Conservation (phyloP, 192 early-diverging fungal genomes). For the Chytriomyces sp. region DNA sequence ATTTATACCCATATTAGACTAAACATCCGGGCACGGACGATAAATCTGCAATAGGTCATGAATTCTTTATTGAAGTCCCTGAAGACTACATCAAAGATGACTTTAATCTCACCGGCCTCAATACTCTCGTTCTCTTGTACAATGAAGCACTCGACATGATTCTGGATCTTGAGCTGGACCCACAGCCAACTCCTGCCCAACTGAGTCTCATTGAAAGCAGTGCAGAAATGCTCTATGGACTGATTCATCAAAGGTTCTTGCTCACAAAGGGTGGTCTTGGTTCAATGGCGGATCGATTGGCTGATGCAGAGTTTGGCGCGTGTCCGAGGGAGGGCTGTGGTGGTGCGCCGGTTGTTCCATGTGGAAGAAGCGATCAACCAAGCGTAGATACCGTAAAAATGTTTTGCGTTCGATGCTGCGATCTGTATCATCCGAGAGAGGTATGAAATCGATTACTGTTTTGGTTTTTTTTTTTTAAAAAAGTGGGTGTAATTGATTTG, state of each 20-base stretch:
- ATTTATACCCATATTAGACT: not conserved
- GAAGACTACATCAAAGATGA: slow-evolving; percentile 85
- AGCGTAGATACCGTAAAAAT: slow-evolving; percentile 58
- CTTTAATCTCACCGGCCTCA: slow-evolving; percentile 94
- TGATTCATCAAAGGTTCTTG: slow-evolving; percentile 94
- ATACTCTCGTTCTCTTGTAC: slow-evolving; percentile 82
- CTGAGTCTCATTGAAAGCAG: slow-evolving; percentile 78
- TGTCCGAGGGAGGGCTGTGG: slow-evolving; percentile 62
- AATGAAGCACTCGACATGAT: slow-evolving; percentile 95
- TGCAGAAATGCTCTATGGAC: slow-evolving; percentile 89
- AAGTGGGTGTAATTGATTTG: too few species aligned
- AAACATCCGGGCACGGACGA: not conserved
- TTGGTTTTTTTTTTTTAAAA: not conserved
- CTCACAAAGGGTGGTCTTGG: slow-evolving; percentile 84
- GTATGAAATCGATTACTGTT: slow-evolving; percentile 23
- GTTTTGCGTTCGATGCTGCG: slow-evolving; percentile 61
- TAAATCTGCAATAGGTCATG: slow-evolving; percentile 44
- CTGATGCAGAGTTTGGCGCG: slow-evolving; percentile 53
- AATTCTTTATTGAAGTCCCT: slow-evolving; percentile 59
- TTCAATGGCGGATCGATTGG: slow-evolving; percentile 69
- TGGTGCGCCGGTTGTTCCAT: slow-evolving; percentile 53
- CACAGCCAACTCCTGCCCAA: slow-evolving; percentile 52
- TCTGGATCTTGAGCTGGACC: slow-evolving; percentile 73
- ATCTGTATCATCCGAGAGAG: slow-evolving; percentile 59
- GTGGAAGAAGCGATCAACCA: slow-evolving; percentile 51